phyloP scores from a whole-genome alignment of 768 basidiomycete species.

The Leccinum obscurum region DNA sequence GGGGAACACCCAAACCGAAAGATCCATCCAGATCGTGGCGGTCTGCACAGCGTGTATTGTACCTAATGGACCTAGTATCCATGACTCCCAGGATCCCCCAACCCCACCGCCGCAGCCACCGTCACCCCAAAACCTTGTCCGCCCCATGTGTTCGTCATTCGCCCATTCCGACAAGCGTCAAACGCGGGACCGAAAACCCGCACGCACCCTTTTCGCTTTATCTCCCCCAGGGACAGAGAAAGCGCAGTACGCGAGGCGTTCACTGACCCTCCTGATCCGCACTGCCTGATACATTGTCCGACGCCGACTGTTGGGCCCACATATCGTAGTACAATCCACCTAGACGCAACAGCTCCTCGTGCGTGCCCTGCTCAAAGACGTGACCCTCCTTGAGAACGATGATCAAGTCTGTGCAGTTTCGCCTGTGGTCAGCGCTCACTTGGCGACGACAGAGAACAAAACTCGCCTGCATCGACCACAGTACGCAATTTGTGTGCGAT shows the following conservation, averaged over 20 bases:
- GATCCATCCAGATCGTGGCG: neutral
- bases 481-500: conserved; percentile 93
- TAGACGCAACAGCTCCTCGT: conserved; percentile 74
- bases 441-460: neutral
- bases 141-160: neutral
- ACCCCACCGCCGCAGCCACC: neutral
- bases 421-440: neutral
- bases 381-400: conserved; percentile 91
- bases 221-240: neutral
- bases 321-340: conserved; percentile 76
- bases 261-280: conserved; percentile 6
- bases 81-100: neutral
- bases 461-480: conserved; percentile 82
- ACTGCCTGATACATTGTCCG: conserved; percentile 28
- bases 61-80: neutral
- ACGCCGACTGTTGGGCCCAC: conserved; percentile 75
- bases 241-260: neutral
- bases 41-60: neutral
- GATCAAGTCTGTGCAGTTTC: conserved; percentile 65
- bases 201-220: too few species aligned
- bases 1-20: neutral
- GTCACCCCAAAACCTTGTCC: neutral
- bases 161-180: neutral
- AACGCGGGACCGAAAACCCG: neutral
- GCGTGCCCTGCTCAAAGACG: conserved; percentile 92